A percentile compares a stretch with the other conserved stretches of the same genome.
phyloP scores from a whole-genome alignment of 2,329 filamentous ascomycete species.

The Periconia sp. region DNA sequence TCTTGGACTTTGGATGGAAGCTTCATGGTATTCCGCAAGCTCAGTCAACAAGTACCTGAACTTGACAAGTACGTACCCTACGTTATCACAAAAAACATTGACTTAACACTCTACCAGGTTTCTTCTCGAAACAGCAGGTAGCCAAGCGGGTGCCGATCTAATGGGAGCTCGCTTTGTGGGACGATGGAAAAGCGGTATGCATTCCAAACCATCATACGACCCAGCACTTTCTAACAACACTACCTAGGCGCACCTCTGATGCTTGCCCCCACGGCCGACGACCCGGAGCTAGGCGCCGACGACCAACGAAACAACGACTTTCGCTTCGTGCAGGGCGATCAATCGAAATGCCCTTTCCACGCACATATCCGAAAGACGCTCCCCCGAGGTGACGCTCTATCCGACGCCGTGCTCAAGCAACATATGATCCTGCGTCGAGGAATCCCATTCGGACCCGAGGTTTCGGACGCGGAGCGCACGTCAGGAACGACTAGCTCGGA shows the following conservation, averaged over 20 bases:
- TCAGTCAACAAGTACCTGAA: conserved; percentile 7
- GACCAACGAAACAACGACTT: conserved; percentile 4
- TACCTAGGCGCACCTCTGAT: conserved; percentile 1
- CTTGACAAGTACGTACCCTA: conserved; percentile 1
- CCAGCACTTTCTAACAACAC: neutral
- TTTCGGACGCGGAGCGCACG: neutral
- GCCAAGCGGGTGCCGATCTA: conserved; percentile 2
- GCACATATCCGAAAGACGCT: conserved; percentile 11
- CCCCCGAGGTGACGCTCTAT: conserved; percentile 1
- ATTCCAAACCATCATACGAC: neutral
- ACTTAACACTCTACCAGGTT: neutral
- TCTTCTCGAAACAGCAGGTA: conserved; percentile 2
- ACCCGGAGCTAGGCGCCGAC: neutral
- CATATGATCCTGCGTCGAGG: conserved; percentile 7
- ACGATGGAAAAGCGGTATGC: conserved; percentile 9
- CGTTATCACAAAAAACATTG: neutral
- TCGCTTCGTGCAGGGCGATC: neutral
- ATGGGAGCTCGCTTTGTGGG: conserved; percentile 8
- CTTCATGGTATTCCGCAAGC: conserved; percentile 10
- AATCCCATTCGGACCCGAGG: conserved; percentile 9
- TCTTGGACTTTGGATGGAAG: conserved; percentile 8
- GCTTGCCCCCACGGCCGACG: neutral
- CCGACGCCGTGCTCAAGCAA: neutral
- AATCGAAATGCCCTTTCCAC: conserved; percentile 3
- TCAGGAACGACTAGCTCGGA: neutral